Base-by-base conservation (phyloP, 805 yeast genomes). In the Candida khao-thaluensis region DNA sequence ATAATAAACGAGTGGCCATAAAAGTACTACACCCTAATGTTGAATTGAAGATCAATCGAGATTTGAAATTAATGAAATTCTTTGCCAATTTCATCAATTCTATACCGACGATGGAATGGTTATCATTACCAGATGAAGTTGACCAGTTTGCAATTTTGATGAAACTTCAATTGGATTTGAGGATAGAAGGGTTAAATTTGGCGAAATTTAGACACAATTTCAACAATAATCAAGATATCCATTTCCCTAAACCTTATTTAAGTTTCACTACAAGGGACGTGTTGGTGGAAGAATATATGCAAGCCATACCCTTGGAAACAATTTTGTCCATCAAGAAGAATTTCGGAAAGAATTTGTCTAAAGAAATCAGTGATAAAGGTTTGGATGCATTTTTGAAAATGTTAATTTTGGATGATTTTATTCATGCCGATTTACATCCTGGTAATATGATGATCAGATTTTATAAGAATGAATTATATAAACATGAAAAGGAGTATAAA, bases 41-140 rank as follows among this genome's bases (percentile, higher is more conserved):
- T 4, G 84, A 79, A 38, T 61, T 68, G 9, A 79, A 76, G 36
- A 84, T 93, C 17, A 74, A 75, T 41, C 71, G 98, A 41, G 99
- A 93, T 59, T 71, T 93, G 50, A 74, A 71, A 47, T 86, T 93
- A 26, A 90, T 93, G 96, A 65, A 62, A 18, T 77, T 83, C 47
- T 84, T 90, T 54, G 99, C 99, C 2, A 60, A 63, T 30, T 38
- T 72, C 1, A 76, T 93, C 37, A 81, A 90, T 52, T 52, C 57
- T 5, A 66, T 93, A 5, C 99, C 99, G 4, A 88, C 95, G 0
- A 87, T 93, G 95, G 97, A 93, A 57, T 93, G 99, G 99, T 69
- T 93, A 4, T 86, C 96, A 3, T 66, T 93, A 34, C 99, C 98
- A 0, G 91, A 83, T 44, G 99, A 93, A 59, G 98, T 91, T 2